These are phyloP conservation scores for Chalciporus sp. DNA, from an alignment of 1,284 basidiomycete species.

Conservation along the genomic window DNA sequence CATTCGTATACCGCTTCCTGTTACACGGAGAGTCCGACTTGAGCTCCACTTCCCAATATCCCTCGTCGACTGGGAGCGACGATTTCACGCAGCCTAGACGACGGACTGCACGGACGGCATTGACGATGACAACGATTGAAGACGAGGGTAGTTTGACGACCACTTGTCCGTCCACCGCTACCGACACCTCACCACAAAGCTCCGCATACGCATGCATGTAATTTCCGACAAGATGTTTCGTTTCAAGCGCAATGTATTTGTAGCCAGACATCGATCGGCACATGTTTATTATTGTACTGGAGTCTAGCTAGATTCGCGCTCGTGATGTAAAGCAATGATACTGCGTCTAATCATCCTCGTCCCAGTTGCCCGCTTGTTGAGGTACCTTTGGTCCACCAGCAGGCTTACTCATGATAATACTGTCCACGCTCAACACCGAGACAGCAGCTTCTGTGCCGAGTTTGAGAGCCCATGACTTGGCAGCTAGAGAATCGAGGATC, in stretches of 20 bases:
- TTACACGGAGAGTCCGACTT: not conserved
- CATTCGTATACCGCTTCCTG: not conserved
- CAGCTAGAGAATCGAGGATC: slow-evolving; percentile 84
- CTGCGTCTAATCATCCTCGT: slow-evolving; percentile 59
- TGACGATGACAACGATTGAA: not conserved
- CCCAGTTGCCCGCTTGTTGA: slow-evolving; percentile 83
- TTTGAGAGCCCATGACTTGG: slow-evolving; percentile 88
- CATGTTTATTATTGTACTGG: slow-evolving; percentile 8
- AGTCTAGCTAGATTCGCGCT: not conserved
- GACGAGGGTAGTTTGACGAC: not conserved
- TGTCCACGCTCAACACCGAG: slow-evolving; percentile 93
- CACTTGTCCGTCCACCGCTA: not conserved
- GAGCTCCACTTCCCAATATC: not conserved
- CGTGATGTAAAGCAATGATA: slow-evolving; percentile 13
- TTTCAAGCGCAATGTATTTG: not conserved
- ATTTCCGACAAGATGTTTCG: not conserved
- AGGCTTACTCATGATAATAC: slow-evolving; percentile 97
- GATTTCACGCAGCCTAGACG: not conserved
- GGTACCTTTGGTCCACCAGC: slow-evolving; percentile 86
- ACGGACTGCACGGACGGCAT: not conserved
- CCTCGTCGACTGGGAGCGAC: not conserved
- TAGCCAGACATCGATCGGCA: not conserved
- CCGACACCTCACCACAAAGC: not conserved
- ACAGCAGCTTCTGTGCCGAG: slow-evolving; percentile 94
- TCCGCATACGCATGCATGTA: not conserved